Conservation (phyloP, 345 rosid genomes). For the Isatis tinctoria region DNA sequence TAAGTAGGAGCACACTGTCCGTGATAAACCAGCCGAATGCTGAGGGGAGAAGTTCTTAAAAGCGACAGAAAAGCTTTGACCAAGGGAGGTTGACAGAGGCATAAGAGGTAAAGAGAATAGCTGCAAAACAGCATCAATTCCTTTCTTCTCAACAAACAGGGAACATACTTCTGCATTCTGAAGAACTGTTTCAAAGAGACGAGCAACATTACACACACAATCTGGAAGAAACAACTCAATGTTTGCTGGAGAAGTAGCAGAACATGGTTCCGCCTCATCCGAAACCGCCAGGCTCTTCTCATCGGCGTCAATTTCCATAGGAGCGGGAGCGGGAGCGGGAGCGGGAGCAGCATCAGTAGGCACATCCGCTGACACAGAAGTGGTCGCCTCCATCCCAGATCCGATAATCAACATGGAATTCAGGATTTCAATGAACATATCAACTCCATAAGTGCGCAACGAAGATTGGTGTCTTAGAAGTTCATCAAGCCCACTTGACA, state of each 20-base stretch:
- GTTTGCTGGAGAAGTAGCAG: constrained; percentile 50
- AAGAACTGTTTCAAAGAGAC: constrained; percentile 89
- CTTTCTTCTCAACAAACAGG: constrained; percentile 90
- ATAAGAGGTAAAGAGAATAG: constrained; percentile 70
- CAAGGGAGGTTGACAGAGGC: constrained; percentile 76
- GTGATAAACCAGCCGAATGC: constrained; percentile 79
- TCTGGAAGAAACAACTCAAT: constrained; percentile 77
- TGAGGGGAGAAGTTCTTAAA: constrained; percentile 94
- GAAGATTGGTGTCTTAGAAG: constrained; percentile 91
- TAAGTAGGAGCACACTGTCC: constrained; percentile 73
- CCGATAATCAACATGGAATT: constrained; percentile 56
- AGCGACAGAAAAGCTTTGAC: constrained; percentile 78
- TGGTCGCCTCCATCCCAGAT: constrained; percentile 54
- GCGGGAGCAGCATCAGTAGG: constrained; percentile 43
- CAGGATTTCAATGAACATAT: constrained; percentile 87
- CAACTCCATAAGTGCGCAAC: constrained; percentile 81
- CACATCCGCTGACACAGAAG: constrained; percentile 42
- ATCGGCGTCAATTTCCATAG: constrained; percentile 88
- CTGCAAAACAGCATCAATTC: constrained; percentile 78
- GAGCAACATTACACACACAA: constrained; percentile 73
- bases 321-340: constrained; percentile 79
- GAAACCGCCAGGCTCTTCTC: constrained; percentile 51
- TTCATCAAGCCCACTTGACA: constrained; percentile 94
- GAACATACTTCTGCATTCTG: constrained; percentile 95
- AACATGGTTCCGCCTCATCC: constrained; percentile 54